Base-by-base conservation (phyloP, 495 filamentous ascomycete genomes). In the Xylaria scruposa region DNA sequence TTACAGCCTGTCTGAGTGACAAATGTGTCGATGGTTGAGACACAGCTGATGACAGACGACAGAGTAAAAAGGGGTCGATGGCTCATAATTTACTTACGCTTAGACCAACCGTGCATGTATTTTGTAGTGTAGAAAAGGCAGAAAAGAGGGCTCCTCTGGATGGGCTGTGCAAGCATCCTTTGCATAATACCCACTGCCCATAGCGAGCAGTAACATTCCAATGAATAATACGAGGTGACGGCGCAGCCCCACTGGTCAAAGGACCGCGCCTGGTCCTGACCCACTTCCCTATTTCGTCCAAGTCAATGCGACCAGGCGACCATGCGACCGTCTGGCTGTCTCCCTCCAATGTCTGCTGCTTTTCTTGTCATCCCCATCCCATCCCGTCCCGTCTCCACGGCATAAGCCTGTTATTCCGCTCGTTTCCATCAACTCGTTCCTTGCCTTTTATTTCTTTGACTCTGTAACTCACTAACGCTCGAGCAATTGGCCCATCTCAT, bases 391-490 rank as follows among this genome's bases (percentile, higher is more conserved):
- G 21, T 46, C 40, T 49, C 51, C 13, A 60, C 2, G 67, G 67
- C 67, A 61, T 62, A 70, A 62, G 54, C 67, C 67, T 70, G 67
- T 62, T 70, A 38, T 70, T 64, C 49, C 70, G 62, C 70, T 71
- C 70, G 70, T 71, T 71, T 71, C 62, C 70, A 60, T 67, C 62
- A 24, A 62, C 33, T 46, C 44, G 47, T 67, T 67, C 56, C 44
- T 51, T 70, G 40, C 29, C 49, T 60, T 66, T 46, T 40, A 10
- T 70, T 70, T 46, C 17, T 61, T 13, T 31, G 10, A 15, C 21
- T 56, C 17, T 54, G 40, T 49, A 13, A 38, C 36, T 31, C 29
- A 31, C 29, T 38, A 38, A 44, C 54, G 1, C 13, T 24, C 42
- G 49, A 24, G 19, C 63, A 26, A 36, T 36, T 15, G 40, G 33